Percentiles rank a stretch among this genome's conserved stretches.
phyloP scores from a whole-genome alignment of 768 basidiomycete species.

The Plicaturopsis crispa region DNA sequence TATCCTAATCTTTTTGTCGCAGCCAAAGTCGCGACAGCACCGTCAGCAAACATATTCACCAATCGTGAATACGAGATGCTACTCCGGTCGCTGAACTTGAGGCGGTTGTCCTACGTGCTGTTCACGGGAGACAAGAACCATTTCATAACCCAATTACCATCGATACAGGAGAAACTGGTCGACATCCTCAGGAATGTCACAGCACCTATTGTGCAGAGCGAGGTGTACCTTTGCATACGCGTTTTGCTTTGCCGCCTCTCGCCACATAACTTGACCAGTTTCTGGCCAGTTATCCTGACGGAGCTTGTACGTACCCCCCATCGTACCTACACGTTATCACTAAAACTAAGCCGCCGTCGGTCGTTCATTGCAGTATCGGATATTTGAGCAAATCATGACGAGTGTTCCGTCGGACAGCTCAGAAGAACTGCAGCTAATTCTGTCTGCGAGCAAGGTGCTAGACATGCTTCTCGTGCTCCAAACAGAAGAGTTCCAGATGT shows the following conservation, averaged over 20 bases:
- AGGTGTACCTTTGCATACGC: constrained; percentile 91
- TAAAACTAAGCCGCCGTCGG: neutral
- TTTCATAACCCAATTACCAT: constrained; percentile 82
- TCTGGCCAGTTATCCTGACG: constrained; percentile 94
- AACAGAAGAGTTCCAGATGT: constrained; percentile 98
- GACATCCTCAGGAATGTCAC: constrained; percentile 79
- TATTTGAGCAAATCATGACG: constrained; percentile 77
- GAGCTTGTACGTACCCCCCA: constrained; percentile 65
- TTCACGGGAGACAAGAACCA: constrained; percentile 87
- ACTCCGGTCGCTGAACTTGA: constrained; percentile 75
- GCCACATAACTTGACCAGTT: constrained; percentile 85
- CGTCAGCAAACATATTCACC: constrained; percentile 94
- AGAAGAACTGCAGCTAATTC: constrained; percentile 73
- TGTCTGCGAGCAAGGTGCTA: constrained; percentile 90
- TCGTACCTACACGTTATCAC: too few relatives aligned
- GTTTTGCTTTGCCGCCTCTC: constrained; percentile 87
- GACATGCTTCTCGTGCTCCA: constrained; percentile 90
- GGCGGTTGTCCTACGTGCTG: constrained; percentile 82
- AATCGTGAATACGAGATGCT: constrained; percentile 94
- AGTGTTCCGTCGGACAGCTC: constrained; percentile 73
- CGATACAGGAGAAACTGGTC: constrained; percentile 95
- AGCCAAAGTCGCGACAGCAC: constrained; percentile 75
- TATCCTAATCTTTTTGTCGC: constrained; percentile 12
- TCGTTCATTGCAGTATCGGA: constrained; percentile 55
- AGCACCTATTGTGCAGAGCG: constrained; percentile 82